Base-by-base conservation (phyloP, 106 monocot genomes). In the Apostasia ramifera region DNA sequence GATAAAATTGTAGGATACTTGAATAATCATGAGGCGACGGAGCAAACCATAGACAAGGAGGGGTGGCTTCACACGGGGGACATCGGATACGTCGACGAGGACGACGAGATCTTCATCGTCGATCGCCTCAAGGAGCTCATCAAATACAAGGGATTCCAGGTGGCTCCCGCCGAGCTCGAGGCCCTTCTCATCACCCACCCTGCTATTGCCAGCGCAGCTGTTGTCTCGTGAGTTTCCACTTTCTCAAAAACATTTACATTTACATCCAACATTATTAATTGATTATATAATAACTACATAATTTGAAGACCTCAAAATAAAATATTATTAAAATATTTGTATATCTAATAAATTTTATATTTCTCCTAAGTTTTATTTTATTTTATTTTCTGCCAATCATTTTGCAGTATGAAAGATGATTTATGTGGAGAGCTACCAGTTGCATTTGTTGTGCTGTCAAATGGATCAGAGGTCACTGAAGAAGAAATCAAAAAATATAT, bases 31-130 rank as follows among this genome's bases (percentile, higher is more conserved):
- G 84, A 90, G 81, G 87, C 94, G 2, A 94, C 94, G 0, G 74
- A 73, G 43, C 80, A 77, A 51, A 94, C 88, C 13, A 81, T 94
- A 48, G 94, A 94, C 73, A 70, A 81, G 43, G 91, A 83, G 1
- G 88, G 94, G 0, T 94, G 94, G 94, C 74, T 94, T 41, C 94
- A 91, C 81, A 94, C 94, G 0, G 94, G 94, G 2, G 94, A 94
- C 70, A 73, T 94, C 40, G 94, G 94, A 0, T 80, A 51, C 48
- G 83, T 94, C 0, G 94, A 94, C 49, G 81, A 88, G 53, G 85
- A 94, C 37, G 94, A 91, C 8, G 87, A 94, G 73, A 83, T 91
- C 66, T 94, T 94, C 87, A 94, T 94, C 57, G 91, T 94, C 0
- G 94, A 94, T 37, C 48, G 94, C 12, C 79, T 94, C 41, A 94